Percentiles rank a stretch among this genome's conserved stretches.
phyloP scores from a whole-genome alignment of 2,329 filamentous ascomycete genomes.

The Akanthomyces uredinophilus region DNA sequence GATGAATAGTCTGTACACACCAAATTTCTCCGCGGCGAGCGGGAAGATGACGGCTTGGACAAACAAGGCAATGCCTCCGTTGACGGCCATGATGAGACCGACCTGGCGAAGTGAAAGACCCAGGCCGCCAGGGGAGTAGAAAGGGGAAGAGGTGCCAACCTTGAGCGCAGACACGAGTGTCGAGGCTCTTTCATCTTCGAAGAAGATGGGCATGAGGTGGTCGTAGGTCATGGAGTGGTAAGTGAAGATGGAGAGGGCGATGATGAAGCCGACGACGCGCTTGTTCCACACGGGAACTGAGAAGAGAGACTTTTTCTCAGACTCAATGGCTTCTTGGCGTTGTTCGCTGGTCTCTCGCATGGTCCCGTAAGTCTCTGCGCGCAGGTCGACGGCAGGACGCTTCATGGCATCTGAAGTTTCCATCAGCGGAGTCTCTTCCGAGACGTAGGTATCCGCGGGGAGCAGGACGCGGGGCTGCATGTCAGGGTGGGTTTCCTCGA shows the following conservation, averaged over 20 bases:
- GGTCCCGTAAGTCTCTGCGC: slow-evolving; percentile 75
- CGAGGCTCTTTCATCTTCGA: slow-evolving; percentile 65
- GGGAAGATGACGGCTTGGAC: slow-evolving; percentile 59
- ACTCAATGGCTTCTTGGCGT: slow-evolving; percentile 36
- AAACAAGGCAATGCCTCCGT: slow-evolving; percentile 54
- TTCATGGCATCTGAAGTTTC: slow-evolving; percentile 70
- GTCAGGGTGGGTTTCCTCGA: slow-evolving; percentile 86
- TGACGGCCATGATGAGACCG: slow-evolving; percentile 55
- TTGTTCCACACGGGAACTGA: slow-evolving; percentile 45
- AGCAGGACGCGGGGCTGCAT: slow-evolving; percentile 54
- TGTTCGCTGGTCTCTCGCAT: slow-evolving; percentile 48
- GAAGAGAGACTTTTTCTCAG: slow-evolving; percentile 30
- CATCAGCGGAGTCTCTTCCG: slow-evolving; percentile 68
- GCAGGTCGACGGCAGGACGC: slow-evolving; percentile 66
- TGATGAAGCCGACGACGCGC: slow-evolving; percentile 67
- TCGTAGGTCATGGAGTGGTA: slow-evolving; percentile 96
- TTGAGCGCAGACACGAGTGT: slow-evolving; percentile 32
- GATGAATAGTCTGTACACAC: slow-evolving; percentile 56
- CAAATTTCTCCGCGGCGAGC: slow-evolving; percentile 50
- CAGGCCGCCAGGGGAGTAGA: slow-evolving; percentile 57
- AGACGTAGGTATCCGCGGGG: slow-evolving; percentile 45
- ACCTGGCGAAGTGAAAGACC: slow-evolving; percentile 59
- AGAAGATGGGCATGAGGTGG: slow-evolving; percentile 85
- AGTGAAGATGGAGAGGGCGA: slow-evolving; percentile 85
- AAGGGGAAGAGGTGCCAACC: slow-evolving; percentile 32